These are phyloP conservation scores for Pichia cephalocereana DNA, from an alignment of 805 yeast species.

Conservation along the genomic window DNA sequence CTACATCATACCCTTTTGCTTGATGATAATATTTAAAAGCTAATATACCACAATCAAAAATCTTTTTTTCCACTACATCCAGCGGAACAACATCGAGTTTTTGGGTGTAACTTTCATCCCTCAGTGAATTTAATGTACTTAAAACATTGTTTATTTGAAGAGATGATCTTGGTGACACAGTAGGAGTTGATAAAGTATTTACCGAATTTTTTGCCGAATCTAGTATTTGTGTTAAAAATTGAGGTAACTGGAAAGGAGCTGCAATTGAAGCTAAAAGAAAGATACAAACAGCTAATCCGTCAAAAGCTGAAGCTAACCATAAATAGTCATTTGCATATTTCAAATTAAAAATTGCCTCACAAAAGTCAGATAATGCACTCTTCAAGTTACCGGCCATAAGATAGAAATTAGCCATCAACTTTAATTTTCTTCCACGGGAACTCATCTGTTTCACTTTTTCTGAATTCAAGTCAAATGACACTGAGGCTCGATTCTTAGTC, in stretches of 20 bases:
- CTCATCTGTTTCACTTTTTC: conserved; percentile 30
- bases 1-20: conserved; percentile 53
- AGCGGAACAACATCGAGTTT: conserved; percentile 12
- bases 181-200: conserved; percentile 23
- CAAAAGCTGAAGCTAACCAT: conserved; percentile 88
- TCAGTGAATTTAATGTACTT: conserved; percentile 6
- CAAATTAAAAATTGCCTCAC: conserved; percentile 58
- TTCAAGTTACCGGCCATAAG: conserved; percentile 70
- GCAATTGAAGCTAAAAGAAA: conserved; percentile 50
- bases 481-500: conserved; percentile 19
- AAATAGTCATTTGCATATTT: conserved; percentile 61
- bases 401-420: conserved; percentile 67
- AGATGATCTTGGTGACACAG: conserved; percentile 42
- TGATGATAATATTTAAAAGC: conserved; percentile 36
- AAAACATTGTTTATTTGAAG: conserved; percentile 16
- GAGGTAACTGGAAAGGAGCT: conserved; percentile 40
- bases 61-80: conserved; percentile 26
- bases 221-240: conserved; percentile 19
- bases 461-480: conserved; percentile 24
- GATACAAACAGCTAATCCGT: conserved; percentile 63
- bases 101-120: background rate
- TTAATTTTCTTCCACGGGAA: conserved; percentile 64
- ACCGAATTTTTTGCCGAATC: conserved; percentile 19
- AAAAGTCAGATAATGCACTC: conserved; percentile 62
- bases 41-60: conserved; percentile 30